A percentile compares a stretch with the other conserved stretches of the same genome.
Conservation (phyloP, 2,329 filamentous ascomycete genomes). For the Escovopsis sp. region DNA sequence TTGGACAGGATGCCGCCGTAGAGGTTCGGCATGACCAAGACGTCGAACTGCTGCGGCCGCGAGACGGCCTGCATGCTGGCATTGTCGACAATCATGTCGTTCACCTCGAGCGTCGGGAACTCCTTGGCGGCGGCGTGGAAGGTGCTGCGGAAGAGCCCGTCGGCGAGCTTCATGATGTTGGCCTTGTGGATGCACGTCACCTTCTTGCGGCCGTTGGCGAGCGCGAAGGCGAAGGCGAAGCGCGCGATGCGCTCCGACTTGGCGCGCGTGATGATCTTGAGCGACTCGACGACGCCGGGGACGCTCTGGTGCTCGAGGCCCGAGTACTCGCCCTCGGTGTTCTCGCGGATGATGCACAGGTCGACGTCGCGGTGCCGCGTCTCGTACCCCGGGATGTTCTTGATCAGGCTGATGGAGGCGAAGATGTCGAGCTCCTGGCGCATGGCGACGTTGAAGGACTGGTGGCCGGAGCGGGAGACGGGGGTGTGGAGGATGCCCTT, state of each 20-base stretch:
- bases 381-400: slow-evolving; percentile 98
- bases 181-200: slow-evolving; percentile 99
- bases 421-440: slow-evolving; percentile 99
- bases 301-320: slow-evolving; percentile 98
- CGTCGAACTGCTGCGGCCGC: slow-evolving; percentile 93
- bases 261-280: slow-evolving; percentile 98
- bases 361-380: slow-evolving; percentile 96
- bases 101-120: slow-evolving; percentile 87
- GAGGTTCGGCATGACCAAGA: slow-evolving; percentile 99
- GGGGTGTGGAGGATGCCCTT: slow-evolving; percentile 99
- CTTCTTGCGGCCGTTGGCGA: slow-evolving; percentile 98
- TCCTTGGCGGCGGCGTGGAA: slow-evolving; percentile 89
- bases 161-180: slow-evolving; percentile 99
- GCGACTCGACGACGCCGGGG: slow-evolving; percentile 87
- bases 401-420: slow-evolving; percentile 92
- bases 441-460: slow-evolving; percentile 98
- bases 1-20: slow-evolving; percentile 99
- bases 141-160: slow-evolving; percentile 95
- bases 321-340: slow-evolving; percentile 99
- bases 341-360: slow-evolving; percentile 98
- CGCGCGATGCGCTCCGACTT: slow-evolving; percentile 99
- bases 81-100: slow-evolving; percentile 99
- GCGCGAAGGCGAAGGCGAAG: slow-evolving; percentile 94
- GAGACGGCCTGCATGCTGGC: slow-evolving; percentile 98
- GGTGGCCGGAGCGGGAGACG: slow-evolving; percentile 90